Evolutionary conservation across 768 basidiomycete species (phyloP), one percentile per base, ranked within the genome.

Genomic region (Cyclocybe aegerita): DNA sequence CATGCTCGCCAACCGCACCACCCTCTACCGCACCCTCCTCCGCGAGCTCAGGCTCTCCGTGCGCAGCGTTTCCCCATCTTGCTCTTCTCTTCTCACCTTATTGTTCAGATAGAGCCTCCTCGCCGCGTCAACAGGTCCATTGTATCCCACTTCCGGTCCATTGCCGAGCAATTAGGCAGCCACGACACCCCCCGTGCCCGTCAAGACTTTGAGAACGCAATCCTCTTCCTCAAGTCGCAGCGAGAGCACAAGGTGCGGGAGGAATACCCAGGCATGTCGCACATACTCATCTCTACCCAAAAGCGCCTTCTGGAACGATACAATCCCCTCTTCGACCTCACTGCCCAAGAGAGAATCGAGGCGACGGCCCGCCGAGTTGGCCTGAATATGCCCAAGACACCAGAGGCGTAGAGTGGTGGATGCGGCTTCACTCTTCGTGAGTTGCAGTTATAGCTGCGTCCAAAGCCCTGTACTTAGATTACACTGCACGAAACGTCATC

Each of bases 351-450:
- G 64, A 74, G 88, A 57, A 79, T 96, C 53, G 76, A 85, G 60
- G 90, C 90, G 1, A 94, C 94, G 0, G 93, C 93, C 3, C 78
- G 84, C 39, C 74, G 93, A 55, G 94, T 98, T 33, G 94, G 94
- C 4, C 69, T 98, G 46, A 78, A 96, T 60, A 86, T 94, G 78
- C 93, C 93, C 8, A 60, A 79, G 40, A 67, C 70, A 30, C 71
- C 63, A 50, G 68, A 69, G 45, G 55, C 63, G 40, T 58, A 51
- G 52, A 43, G 34, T 31, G 32, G 17, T 48, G 14, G 10, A 32
- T 32, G 15, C 16, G 46, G 33, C 4, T 23, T 23, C 23, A 23
- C 23, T 23, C 23, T 23, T 23, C 23, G 23, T 23, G 23, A 23
- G 23, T 23, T 23, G 23, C 23, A 23, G 23, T 23, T 23, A 23